These are phyloP conservation scores for Sarcodon sp. DNA, from an alignment of 768 basidiomycete genomes.

Conservation along the genomic window DNA sequence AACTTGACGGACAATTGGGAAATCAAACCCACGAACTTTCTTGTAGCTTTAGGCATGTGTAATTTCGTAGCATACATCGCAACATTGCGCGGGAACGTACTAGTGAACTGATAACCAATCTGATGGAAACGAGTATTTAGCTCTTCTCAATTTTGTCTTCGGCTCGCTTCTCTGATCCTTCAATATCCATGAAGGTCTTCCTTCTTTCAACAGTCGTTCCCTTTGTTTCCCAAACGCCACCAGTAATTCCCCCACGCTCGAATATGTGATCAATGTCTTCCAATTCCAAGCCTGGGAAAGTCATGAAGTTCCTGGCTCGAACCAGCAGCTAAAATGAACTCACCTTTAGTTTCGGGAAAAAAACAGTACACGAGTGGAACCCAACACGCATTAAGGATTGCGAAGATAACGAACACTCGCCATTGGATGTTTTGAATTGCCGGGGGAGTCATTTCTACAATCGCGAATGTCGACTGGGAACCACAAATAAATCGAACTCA, in stretches of 20 bases:
- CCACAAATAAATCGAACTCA: too few species aligned
- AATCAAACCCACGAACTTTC: too few species aligned
- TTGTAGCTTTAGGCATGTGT: too few species aligned
- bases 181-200: conserved; percentile 1
- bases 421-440: conserved; percentile 30
- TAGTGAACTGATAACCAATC: too few species aligned
- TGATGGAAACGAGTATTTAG: too few species aligned
- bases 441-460: conserved; percentile 28
- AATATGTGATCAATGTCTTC: conserved; percentile 27
- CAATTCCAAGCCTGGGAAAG: conserved; percentile 19
- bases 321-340: conserved; percentile 5
- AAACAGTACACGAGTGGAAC: conserved; percentile 24
- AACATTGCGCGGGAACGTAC: too few species aligned
- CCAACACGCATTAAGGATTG: conserved; percentile 30
- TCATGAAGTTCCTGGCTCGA: conserved; percentile 10
- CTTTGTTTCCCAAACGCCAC: conserved; percentile 24
- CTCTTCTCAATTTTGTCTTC: too few species aligned
- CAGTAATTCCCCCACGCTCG: conserved; percentile 27
- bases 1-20: too few species aligned
- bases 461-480: conserved; percentile 17
- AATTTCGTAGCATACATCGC: too few species aligned
- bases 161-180: too few species aligned
- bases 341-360: conserved; percentile 11
- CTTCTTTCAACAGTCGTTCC: conserved; percentile 17
- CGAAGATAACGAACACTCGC: conserved; percentile 32